Evolutionary conservation across 192 early-diverging fungal genomes (phyloP).

Genomic region (Oehlia diaphana): DNA sequence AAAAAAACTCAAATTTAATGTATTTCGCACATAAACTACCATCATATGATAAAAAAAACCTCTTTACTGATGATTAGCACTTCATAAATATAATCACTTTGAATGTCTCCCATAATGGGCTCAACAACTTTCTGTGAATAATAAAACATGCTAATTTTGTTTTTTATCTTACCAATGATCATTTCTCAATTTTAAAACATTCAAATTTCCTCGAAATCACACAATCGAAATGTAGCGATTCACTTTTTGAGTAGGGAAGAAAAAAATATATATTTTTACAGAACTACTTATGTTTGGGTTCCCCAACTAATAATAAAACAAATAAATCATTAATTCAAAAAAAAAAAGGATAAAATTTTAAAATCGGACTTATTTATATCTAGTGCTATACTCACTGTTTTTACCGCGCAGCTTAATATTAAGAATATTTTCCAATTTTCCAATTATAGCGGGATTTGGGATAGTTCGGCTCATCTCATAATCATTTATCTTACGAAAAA

Average conservation of each 20-base stretch:
- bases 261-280: not conserved
- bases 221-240: not conserved
- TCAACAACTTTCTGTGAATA: not conserved
- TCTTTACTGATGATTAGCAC: not conserved
- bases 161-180: not conserved
- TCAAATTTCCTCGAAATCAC: not conserved
- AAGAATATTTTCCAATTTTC: conserved; percentile 85
- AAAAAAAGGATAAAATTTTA: not conserved
- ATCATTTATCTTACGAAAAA: conserved; percentile 68
- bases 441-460: conserved; percentile 89
- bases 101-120: not conserved
- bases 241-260: not conserved
- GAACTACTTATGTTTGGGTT: not conserved
- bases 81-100: not conserved
- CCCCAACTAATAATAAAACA: not conserved
- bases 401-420: conserved; percentile 73
- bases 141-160: not conserved
- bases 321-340: not conserved
- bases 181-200: not conserved
- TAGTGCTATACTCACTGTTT: conserved; percentile 15
- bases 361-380: not conserved
- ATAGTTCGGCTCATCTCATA: conserved; percentile 86
- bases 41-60: not conserved
- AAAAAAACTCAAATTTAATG: too few relatives aligned
- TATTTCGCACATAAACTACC: too few relatives aligned